phyloP scores from a whole-genome alignment of 2,329 filamentous ascomycete species.

The Bretziella fagacearum region DNA sequence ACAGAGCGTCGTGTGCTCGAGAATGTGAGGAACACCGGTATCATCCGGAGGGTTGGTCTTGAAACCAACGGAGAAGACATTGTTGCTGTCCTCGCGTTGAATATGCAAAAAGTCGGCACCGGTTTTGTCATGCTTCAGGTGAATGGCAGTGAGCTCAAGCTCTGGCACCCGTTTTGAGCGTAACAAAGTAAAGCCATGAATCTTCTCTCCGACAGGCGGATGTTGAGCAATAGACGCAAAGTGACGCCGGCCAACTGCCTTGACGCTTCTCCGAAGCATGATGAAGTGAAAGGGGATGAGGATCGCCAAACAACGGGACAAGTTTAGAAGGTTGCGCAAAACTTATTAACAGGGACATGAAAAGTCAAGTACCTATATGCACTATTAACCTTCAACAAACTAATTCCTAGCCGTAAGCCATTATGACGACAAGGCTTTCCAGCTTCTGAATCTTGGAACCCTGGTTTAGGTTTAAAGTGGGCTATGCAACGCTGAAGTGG shows the following conservation, averaged over 20 bases:
- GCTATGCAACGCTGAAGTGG: neutral
- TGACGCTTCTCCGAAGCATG: slow-evolving; percentile 14
- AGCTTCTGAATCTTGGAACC: neutral
- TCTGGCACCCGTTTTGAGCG: slow-evolving; percentile 86
- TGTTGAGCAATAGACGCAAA: slow-evolving; percentile 12
- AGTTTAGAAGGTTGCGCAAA: neutral
- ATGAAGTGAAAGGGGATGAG: neutral
- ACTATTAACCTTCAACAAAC: neutral
- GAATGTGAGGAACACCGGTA: slow-evolving; percentile 88
- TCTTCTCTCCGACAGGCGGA: slow-evolving; percentile 63
- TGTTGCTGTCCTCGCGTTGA: slow-evolving; percentile 88
- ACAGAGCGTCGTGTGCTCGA: slow-evolving; percentile 93
- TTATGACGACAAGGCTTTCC: slow-evolving; percentile 3
- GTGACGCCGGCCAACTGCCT: slow-evolving; percentile 11
- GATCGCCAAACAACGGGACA: neutral
- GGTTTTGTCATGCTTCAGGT: slow-evolving; percentile 85
- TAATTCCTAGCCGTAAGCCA: neutral
- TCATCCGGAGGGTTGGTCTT: slow-evolving; percentile 97
- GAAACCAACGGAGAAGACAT: slow-evolving; percentile 98
- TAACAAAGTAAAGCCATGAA: slow-evolving; percentile 85
- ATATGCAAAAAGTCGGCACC: slow-evolving; percentile 93
- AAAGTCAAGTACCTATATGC: neutral
- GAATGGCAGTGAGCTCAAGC: slow-evolving; percentile 77
- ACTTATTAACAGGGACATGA: neutral
- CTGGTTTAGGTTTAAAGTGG: neutral